Conservation (phyloP, 2,329 filamentous ascomycete genomes). For the Chalaropsis thielavioides region DNA sequence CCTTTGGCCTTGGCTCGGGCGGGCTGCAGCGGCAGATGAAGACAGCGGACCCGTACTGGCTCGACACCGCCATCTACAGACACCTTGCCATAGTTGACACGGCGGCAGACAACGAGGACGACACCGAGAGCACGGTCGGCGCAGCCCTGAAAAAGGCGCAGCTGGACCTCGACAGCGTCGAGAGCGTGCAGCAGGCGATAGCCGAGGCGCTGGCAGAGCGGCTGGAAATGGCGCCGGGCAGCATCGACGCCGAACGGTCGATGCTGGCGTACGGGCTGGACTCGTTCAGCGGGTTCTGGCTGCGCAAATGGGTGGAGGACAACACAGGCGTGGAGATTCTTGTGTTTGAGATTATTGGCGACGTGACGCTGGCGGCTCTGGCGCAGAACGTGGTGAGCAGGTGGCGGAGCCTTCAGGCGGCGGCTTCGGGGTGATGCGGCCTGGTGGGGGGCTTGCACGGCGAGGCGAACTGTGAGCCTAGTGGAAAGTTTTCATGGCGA, state of each 20-base stretch:
- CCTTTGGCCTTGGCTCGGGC: slow-evolving; percentile 41
- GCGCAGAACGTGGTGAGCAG: slow-evolving; percentile 25
- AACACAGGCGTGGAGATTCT: slow-evolving; percentile 32
- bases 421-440: background rate
- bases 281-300: slow-evolving; percentile 37
- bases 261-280: slow-evolving; percentile 37
- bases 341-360: slow-evolving; percentile 35
- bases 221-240: slow-evolving; percentile 32
- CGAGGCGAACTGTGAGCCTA: background rate
- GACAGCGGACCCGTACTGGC: slow-evolving; percentile 40
- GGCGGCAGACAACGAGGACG: slow-evolving; percentile 10
- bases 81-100: slow-evolving; percentile 35
- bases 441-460: background rate
- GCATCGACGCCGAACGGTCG: slow-evolving; percentile 30
- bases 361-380: slow-evolving; percentile 29
- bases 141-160: slow-evolving; percentile 21
- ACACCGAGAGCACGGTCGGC: background rate
- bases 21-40: slow-evolving; percentile 39
- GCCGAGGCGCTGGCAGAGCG: slow-evolving; percentile 22
- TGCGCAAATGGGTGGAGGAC: slow-evolving; percentile 36
- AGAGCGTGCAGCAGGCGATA: slow-evolving; percentile 24
- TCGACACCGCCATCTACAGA: slow-evolving; percentile 34
- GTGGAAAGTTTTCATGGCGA: background rate
- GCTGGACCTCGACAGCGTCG: slow-evolving; percentile 22
- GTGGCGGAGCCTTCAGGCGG: slow-evolving; percentile 20